Evolutionary conservation across 1,284 basidiomycete genomes (phyloP).

Genomic region (Somion occarium): DNA sequence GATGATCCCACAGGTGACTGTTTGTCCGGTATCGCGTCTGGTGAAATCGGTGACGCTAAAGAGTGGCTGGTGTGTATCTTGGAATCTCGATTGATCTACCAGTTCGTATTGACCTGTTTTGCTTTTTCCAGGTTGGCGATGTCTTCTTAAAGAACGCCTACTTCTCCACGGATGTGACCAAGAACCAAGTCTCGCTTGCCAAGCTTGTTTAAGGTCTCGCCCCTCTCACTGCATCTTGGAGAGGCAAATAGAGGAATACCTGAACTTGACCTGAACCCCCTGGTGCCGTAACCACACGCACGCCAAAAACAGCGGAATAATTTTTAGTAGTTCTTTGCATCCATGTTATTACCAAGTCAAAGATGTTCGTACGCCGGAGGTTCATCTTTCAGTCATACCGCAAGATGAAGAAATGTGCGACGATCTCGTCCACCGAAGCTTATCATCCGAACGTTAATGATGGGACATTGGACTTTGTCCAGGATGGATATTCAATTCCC

Average conservation of each 20-base stretch:
- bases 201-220: slow-evolving; percentile 23
- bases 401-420: slow-evolving; percentile 9
- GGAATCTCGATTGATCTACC: slow-evolving; percentile 8
- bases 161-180: slow-evolving; percentile 66
- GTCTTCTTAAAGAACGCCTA: slow-evolving; percentile 80
- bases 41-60: slow-evolving; percentile 52
- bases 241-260: too few species aligned
- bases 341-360: slow-evolving; percentile 14
- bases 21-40: slow-evolving; percentile 68
- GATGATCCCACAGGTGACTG: slow-evolving; percentile 67
- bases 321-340: slow-evolving; percentile 11
- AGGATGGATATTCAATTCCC: too few species aligned
- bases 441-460: too few species aligned
- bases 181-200: slow-evolving; percentile 71
- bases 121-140: slow-evolving; percentile 55
- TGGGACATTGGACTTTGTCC: too few species aligned
- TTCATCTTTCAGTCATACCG: slow-evolving; percentile 10
- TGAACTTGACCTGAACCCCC: too few species aligned
- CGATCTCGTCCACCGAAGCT: slow-evolving; percentile 2
- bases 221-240: too few species aligned
- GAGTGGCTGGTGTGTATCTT: slow-evolving; percentile 64
- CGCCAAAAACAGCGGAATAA: slow-evolving; percentile 14
- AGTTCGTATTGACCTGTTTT: slow-evolving; percentile 8
- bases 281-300: slow-evolving; percentile 1
- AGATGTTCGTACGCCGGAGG: slow-evolving; percentile 16